phyloP scores from a whole-genome alignment of 2,329 filamentous ascomycete species.

The Claviceps purpurea region DNA sequence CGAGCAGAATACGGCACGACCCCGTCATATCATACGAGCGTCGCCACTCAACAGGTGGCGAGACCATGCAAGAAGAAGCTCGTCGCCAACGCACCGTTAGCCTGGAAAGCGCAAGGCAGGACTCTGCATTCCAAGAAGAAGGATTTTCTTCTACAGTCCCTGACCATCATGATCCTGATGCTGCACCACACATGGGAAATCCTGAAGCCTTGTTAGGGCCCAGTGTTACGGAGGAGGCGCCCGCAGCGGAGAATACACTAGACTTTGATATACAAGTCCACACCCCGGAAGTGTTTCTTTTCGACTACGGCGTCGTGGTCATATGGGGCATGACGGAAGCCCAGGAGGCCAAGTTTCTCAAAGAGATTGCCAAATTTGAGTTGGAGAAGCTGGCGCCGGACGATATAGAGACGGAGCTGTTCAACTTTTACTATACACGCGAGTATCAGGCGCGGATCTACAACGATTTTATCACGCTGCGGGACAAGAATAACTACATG shows the following conservation, averaged over 20 bases:
- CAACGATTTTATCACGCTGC: slow-evolving; percentile 94
- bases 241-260: slow-evolving; percentile 33
- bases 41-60: slow-evolving; percentile 63
- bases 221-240: slow-evolving; percentile 20
- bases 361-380: slow-evolving; percentile 90
- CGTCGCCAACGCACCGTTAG: slow-evolving; percentile 46
- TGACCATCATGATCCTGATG: slow-evolving; percentile 14
- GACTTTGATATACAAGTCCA: slow-evolving; percentile 84
- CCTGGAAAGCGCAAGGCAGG: slow-evolving; percentile 30
- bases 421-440: slow-evolving; percentile 98
- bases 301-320: slow-evolving; percentile 94
- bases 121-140: slow-evolving; percentile 16
- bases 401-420: slow-evolving; percentile 89
- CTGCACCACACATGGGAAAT: slow-evolving; percentile 12
- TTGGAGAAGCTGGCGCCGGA: slow-evolving; percentile 76
- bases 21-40: slow-evolving; percentile 43
- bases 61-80: slow-evolving; percentile 26
- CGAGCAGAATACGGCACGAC: slow-evolving; percentile 14
- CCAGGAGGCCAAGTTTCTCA: slow-evolving; percentile 82
- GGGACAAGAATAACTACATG: slow-evolving; percentile 96
- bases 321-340: slow-evolving; percentile 95
- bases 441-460: slow-evolving; percentile 98
- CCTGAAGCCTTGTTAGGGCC: slow-evolving; percentile 24
- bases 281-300: slow-evolving; percentile 88
- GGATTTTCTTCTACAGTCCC: slow-evolving; percentile 14